Conservation (phyloP, 164 flowering plant species). For the Vitis amurensis region DNA sequence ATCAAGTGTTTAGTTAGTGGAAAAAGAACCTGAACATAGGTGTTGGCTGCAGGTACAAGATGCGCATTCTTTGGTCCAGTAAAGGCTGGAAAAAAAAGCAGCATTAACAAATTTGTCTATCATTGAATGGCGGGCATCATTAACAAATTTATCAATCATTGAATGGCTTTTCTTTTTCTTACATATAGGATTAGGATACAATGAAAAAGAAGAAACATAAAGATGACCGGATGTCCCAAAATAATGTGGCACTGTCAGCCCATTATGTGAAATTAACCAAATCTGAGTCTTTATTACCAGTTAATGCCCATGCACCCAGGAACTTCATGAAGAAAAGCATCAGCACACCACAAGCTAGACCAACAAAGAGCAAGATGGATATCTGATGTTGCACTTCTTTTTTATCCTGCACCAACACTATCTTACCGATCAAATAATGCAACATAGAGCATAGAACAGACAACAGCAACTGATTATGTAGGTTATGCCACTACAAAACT, state of each 20-base stretch:
- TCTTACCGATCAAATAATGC: not conserved
- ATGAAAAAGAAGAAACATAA: not conserved
- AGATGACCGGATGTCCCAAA: not conserved
- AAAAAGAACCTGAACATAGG: slow-evolving; percentile 43
- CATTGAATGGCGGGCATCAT: not conserved
- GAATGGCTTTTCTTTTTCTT: not conserved
- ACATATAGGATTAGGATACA: not conserved
- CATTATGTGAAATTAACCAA: not conserved
- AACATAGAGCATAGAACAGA: not conserved
- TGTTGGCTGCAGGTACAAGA: slow-evolving; percentile 46
- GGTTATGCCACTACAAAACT: not conserved
- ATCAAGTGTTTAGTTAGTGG: not conserved
- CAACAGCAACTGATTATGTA: not conserved
- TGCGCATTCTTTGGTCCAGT: slow-evolving; percentile 38
- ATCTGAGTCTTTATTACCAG: slow-evolving; percentile 48
- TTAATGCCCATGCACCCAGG: slow-evolving; percentile 62
- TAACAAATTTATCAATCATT: slow-evolving; percentile 12
- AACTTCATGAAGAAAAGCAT: slow-evolving; percentile 79
- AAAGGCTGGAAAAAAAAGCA: slow-evolving; percentile 34
- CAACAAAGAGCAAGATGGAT: slow-evolving; percentile 83
- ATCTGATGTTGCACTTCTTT: slow-evolving; percentile 82
- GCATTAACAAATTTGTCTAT: not conserved
- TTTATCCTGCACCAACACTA: slow-evolving; percentile 60
- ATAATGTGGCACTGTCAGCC: not conserved
- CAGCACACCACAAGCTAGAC: slow-evolving; percentile 65